phyloP scores from a whole-genome alignment of 1,139 yeast species.

The Geotrichum carabidarum region DNA sequence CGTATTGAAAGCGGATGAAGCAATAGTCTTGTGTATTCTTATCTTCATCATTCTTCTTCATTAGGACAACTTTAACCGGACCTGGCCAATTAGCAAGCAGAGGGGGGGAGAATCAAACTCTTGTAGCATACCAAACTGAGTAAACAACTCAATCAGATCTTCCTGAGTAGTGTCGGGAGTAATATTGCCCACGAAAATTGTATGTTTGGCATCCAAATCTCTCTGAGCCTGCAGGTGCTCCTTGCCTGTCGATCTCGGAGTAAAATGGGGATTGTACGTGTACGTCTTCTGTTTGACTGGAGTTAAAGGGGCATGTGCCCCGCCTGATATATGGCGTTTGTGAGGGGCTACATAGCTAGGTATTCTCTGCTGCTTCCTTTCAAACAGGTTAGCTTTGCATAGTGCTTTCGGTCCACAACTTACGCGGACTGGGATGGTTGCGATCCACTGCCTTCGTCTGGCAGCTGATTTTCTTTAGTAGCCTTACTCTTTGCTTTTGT shows the following conservation, averaged over 20 bases:
- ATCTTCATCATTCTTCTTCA: slow-evolving; percentile 12
- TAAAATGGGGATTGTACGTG: too few relatives aligned
- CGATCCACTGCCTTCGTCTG: slow-evolving; percentile 5
- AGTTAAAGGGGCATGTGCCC: background rate
- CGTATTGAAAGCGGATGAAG: slow-evolving; percentile 11
- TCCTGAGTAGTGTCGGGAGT: slow-evolving; percentile 8
- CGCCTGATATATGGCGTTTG: slow-evolving; percentile 1
- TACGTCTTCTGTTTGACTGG: background rate
- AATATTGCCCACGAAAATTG: slow-evolving; percentile 15
- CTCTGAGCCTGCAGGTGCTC: background rate
- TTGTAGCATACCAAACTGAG: slow-evolving; percentile 13
- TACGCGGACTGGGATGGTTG: background rate
- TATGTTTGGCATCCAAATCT: slow-evolving; percentile 7
- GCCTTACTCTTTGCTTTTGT: slow-evolving; percentile 1
- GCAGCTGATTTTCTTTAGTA: slow-evolving; percentile 5
- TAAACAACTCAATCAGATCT: slow-evolving; percentile 9
- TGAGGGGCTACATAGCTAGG: slow-evolving; percentile 8
- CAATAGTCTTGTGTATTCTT: slow-evolving; percentile 12
- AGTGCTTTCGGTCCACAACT: background rate
- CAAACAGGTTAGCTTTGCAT: background rate
- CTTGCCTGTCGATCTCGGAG: too few relatives aligned
- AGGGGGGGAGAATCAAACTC: background rate
- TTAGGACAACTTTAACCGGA: slow-evolving; percentile 12
- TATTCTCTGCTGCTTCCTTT: slow-evolving; percentile 1
- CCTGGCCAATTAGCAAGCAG: background rate